Conservation (phyloP, 495 filamentous ascomycete species). For the Neurospora sp. region DNA sequence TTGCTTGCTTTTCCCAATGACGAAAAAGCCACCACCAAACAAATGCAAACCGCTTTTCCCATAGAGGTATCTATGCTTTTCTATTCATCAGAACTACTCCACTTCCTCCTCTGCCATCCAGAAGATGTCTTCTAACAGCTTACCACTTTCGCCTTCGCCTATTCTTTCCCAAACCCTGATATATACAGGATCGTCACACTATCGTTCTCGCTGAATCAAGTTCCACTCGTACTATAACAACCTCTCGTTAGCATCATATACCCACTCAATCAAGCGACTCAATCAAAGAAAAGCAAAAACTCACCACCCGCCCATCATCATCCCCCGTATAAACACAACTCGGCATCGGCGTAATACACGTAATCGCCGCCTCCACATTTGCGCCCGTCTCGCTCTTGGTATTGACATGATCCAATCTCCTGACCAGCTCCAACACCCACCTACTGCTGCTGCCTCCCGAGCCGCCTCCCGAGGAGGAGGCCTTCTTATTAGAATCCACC, state of each 20-base stretch:
- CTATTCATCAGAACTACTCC: background rate
- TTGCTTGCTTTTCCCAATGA: background rate
- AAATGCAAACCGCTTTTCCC: background rate
- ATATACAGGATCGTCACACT: constrained; percentile 8
- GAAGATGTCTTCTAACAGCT: background rate
- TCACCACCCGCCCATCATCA: constrained; percentile 70
- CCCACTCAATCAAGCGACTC: background rate
- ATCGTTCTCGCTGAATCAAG: constrained; percentile 58
- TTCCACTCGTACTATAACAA: constrained; percentile 73
- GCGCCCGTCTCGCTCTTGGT: constrained; percentile 57
- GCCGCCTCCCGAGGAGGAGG: too few relatives aligned
- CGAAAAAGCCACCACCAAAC: background rate
- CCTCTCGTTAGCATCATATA: constrained; percentile 14
- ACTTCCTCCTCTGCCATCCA: background rate
- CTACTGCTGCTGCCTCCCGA: background rate
- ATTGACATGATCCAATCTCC: constrained; percentile 77
- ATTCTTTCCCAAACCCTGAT: background rate
- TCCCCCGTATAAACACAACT: constrained; percentile 86
- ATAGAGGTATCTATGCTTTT: background rate
- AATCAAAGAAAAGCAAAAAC: constrained; percentile 11
- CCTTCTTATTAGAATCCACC: constrained; percentile 13
- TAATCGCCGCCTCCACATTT: constrained; percentile 75
- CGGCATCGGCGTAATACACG: constrained; percentile 74
- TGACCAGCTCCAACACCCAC: constrained; percentile 49
- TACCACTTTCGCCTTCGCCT: background rate